A percentile compares a stretch with the other conserved stretches of the same genome.
Conservation (phyloP, 352 stramenopile species). For the Pythium folliculosum region DNA sequence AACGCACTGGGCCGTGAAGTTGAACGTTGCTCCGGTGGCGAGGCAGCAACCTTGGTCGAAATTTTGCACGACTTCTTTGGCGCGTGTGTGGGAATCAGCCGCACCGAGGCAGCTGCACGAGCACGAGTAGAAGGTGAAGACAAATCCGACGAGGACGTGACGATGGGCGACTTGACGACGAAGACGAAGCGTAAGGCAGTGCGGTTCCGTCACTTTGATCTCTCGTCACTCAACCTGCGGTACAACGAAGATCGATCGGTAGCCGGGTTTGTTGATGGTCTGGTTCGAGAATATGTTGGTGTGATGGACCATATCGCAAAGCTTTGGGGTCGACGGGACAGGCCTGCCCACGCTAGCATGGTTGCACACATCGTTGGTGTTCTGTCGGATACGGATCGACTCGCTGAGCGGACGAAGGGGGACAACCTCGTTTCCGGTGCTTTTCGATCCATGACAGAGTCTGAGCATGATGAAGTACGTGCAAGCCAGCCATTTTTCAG, state of each 20-base stretch:
- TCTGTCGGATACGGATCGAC: conserved; percentile 12
- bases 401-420: conserved; percentile 9
- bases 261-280: conserved; percentile 43
- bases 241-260: conserved; percentile 54
- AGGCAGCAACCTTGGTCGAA: conserved; percentile 1
- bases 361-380: conserved; percentile 13
- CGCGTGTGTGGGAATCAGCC: conserved; percentile 9
- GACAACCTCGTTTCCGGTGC: conserved; percentile 6
- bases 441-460: conserved; percentile 17
- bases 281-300: conserved; percentile 41
- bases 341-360: not conserved
- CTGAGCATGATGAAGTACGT: conserved; percentile 18
- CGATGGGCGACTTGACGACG: not conserved
- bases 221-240: conserved; percentile 61
- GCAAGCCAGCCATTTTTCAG: conserved; percentile 41
- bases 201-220: conserved; percentile 65
- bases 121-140: conserved; percentile 1
- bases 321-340: conserved; percentile 2
- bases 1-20: conserved; percentile 17
- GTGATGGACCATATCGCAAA: conserved; percentile 36
- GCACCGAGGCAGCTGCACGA: conserved; percentile 18
- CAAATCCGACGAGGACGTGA: not conserved
- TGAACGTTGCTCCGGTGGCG: not conserved
- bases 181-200: conserved; percentile 28
- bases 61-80: conserved; percentile 14